Base-by-base conservation (phyloP, 2,329 filamentous ascomycete species). In the Capronia coronata region DNA sequence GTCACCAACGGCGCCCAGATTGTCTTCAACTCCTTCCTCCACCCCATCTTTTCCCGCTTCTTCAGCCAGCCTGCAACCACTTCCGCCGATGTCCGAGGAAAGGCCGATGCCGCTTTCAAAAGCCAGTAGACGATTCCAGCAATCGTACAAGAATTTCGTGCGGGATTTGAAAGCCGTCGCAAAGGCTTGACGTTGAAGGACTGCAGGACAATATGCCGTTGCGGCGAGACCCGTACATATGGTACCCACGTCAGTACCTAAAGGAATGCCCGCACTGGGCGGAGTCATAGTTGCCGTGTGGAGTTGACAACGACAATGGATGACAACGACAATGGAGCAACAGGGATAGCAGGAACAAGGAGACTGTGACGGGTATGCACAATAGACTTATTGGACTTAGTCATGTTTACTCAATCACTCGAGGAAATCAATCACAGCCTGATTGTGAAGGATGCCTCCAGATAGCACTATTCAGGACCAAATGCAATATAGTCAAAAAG, bases 1-100 rank as follows among this genome's bases (percentile, higher is more conserved):
- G 80, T 87, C 71, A 96, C 94, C 77, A 97, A 93, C 68, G 93
- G 93, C 68, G 91, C 93, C 65, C 89, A 97, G 72, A 74, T 97
- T 66, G 79, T 98, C 75, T 98, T 97, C 87, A 86, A 87, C 71
- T 95, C 90, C 58, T 87, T 97, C 80, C 73, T 98, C 68, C 82
- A 87, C 68, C 93, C 93, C 63, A 82, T 94, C 64, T 85, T 97
- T 68, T 80, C 87, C 69, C 88, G 89, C 72, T 94, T 96, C 83
- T 98, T 97, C 79, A 71, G 75, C 63, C 65, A 71, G 59, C 68
- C 72, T 62, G 79, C 79, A 65, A 86, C 86, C 55, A 87, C 89
- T 64, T 86, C 89, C 63, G 81, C 87, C 68, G 87, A 88, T 74
- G 85, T 96, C 65, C 87, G 88, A 62, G 84, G 87, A 64, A 88